Conservation (phyloP, 2,329 filamentous ascomycete species). For the Saccharata proteae region DNA sequence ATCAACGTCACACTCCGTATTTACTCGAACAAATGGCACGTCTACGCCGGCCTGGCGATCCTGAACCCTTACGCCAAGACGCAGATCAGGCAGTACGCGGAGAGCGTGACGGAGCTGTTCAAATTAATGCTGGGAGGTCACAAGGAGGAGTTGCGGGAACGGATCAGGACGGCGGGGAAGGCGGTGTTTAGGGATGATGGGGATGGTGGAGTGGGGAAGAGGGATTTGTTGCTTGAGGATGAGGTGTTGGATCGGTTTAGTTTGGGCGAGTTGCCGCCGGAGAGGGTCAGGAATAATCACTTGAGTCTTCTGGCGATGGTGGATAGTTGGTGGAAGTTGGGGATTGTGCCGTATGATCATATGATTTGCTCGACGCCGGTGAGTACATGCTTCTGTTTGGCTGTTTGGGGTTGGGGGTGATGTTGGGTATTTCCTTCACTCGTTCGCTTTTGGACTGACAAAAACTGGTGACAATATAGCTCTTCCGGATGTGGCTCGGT, state of each 20-base stretch:
- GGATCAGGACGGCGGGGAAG: constrained; percentile 70
- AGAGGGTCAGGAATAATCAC: constrained; percentile 79
- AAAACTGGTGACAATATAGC: constrained; percentile 34
- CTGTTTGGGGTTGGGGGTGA: constrained; percentile 4
- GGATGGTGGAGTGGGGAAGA: constrained; percentile 34
- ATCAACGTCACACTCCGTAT: constrained; percentile 97
- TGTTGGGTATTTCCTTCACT: constrained; percentile 3
- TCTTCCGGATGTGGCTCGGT: constrained; percentile 91
- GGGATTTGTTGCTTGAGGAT: constrained; percentile 62
- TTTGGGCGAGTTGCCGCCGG: constrained; percentile 55
- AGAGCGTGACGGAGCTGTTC: constrained; percentile 84
- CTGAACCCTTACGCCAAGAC: constrained; percentile 84
- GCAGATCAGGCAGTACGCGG: constrained; percentile 90
- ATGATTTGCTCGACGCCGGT: constrained; percentile 97
- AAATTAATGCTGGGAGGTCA: constrained; percentile 92
- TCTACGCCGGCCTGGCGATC: constrained; percentile 94
- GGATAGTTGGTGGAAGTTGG: constrained; percentile 91
- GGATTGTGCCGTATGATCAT: constrained; percentile 94
- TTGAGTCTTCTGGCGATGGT: constrained; percentile 90
- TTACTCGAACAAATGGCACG: constrained; percentile 98
- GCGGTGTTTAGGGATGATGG: constrained; percentile 52
- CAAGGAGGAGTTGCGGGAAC: constrained; percentile 55
- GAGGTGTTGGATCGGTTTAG: constrained; percentile 82
- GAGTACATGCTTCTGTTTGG: constrained; percentile 21
- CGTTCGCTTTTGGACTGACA: too few species aligned